Evolutionary conservation across 306 rosid species (phyloP).

Genomic region (Morella rubra): DNA sequence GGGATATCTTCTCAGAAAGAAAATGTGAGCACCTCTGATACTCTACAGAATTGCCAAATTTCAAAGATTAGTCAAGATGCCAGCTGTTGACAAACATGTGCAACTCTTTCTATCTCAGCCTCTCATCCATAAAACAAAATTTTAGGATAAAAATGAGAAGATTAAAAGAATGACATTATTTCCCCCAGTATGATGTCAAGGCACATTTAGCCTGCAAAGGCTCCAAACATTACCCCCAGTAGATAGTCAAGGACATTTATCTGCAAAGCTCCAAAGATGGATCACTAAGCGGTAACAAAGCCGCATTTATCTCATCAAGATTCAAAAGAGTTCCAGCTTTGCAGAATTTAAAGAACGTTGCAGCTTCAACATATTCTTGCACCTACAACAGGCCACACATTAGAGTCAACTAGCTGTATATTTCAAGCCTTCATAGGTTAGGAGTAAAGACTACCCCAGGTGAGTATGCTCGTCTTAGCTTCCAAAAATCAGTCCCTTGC

Average conservation of each 20-base stretch:
- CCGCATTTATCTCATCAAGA: slow-evolving; percentile 80
- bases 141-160: slow-evolving; percentile 2
- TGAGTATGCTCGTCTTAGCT: slow-evolving; percentile 93
- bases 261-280: slow-evolving; percentile 71
- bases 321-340: slow-evolving; percentile 78
- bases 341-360: slow-evolving; percentile 85
- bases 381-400: slow-evolving; percentile 49
- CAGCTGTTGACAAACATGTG: slow-evolving; percentile 6
- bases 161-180: slow-evolving; percentile 33
- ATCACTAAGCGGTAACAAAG: slow-evolving; percentile 67
- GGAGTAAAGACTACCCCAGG: slow-evolving; percentile 70
- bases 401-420: slow-evolving; percentile 26
- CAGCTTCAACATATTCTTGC: slow-evolving; percentile 96
- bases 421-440: slow-evolving; percentile 13
- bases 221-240: slow-evolving; percentile 78
- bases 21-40: slow-evolving; percentile 81
- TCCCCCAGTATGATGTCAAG: slow-evolving; percentile 96
- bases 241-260: slow-evolving; percentile 86
- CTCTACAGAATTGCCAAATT: neutral
- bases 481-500: slow-evolving; percentile 95
- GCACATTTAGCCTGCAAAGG: slow-evolving; percentile 85
- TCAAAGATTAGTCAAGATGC: too few species aligned
- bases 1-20: too few species aligned
- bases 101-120: neutral
- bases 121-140: neutral